A percentile compares a stretch with the other conserved stretches of the same genome.
These are phyloP conservation scores for Globisporangium recalcitrans DNA, from an alignment of 352 stramenopile genomes.

Conservation along the genomic window DNA sequence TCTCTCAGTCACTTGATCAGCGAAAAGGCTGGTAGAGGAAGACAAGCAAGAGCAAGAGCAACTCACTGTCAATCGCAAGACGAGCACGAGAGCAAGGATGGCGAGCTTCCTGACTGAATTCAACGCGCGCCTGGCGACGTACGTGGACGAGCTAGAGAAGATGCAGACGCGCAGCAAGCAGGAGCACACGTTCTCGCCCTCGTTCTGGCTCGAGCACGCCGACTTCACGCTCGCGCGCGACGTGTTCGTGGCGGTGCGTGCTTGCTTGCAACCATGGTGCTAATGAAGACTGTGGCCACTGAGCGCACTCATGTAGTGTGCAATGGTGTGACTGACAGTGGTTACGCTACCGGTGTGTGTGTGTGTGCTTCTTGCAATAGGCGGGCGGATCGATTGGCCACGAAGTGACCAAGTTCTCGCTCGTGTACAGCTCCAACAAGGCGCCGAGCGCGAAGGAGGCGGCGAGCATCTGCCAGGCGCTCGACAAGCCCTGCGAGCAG, in stretches of 20 bases:
- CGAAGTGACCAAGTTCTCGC: conserved; percentile 85
- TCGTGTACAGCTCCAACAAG: conserved; percentile 66
- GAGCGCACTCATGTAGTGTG: not conserved
- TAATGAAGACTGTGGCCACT: not conserved
- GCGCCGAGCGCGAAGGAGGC: conserved; percentile 60
- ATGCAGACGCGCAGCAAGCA: conserved; percentile 51
- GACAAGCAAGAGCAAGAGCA: not conserved
- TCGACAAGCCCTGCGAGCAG: conserved; percentile 76
- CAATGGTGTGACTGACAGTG: not conserved
- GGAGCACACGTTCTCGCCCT: conserved; percentile 56
- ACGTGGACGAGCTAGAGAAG: conserved; percentile 53
- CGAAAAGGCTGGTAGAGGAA: conserved; percentile 11
- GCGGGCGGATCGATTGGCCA: conserved; percentile 62
- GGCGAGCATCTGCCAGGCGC: conserved; percentile 70
- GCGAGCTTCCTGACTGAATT: conserved; percentile 53
- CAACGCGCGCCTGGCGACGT: conserved; percentile 42
- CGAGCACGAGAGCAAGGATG: conserved; percentile 22
- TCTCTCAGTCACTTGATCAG: not conserved
- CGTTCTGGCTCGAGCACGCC: conserved; percentile 71
- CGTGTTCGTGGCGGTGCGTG: conserved; percentile 68
- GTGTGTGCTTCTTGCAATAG: conserved; percentile 19
- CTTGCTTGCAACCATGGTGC: not conserved
- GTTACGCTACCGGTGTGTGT: not conserved
- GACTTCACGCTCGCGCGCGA: conserved; percentile 78
- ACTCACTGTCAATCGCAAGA: not conserved